These are phyloP conservation scores for Perkinsus marinus DNA, from an alignment of 169 alveolate species.

Conservation along the genomic window DNA sequence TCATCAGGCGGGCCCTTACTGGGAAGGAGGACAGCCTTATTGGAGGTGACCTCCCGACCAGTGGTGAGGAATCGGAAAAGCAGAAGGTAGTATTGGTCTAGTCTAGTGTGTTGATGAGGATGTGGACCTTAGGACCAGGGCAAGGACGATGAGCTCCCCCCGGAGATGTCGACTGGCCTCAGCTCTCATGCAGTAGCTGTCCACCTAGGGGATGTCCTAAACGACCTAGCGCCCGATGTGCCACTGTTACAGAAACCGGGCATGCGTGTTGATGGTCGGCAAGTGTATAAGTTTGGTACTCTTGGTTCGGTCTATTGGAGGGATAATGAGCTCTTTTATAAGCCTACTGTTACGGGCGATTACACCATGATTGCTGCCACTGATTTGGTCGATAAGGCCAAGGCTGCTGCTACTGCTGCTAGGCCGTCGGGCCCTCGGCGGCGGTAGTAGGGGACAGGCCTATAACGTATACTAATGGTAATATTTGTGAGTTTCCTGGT, in stretches of 20 bases:
- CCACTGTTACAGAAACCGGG: not conserved
- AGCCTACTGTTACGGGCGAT: not conserved
- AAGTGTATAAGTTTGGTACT: not conserved
- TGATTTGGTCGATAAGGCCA: not conserved
- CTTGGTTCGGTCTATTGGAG: not conserved
- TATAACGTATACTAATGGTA: not conserved
- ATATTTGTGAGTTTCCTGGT: not conserved
- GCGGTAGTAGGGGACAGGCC: too few relatives aligned
- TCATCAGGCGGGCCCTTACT: not conserved
- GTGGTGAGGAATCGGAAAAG: not conserved
- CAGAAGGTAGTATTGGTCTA: not conserved
- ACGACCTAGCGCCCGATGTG: not conserved
- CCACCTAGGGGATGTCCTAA: not conserved
- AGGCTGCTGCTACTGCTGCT: not conserved
- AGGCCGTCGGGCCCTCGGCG: too few relatives aligned
- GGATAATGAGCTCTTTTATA: not conserved
- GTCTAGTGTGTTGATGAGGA: not conserved
- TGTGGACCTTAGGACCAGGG: not conserved
- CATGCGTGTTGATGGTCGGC: not conserved
- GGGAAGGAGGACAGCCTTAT: not conserved
- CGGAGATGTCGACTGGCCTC: not conserved
- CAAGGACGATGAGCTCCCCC: not conserved
- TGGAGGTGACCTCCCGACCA: not conserved
- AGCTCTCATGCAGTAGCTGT: not conserved
- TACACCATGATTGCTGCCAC: not conserved